Evolutionary conservation across 2,329 filamentous ascomycete genomes (phyloP), one percentile per base, ranked within the genome.

Genomic region (Diplodia scrobiculata): DNA sequence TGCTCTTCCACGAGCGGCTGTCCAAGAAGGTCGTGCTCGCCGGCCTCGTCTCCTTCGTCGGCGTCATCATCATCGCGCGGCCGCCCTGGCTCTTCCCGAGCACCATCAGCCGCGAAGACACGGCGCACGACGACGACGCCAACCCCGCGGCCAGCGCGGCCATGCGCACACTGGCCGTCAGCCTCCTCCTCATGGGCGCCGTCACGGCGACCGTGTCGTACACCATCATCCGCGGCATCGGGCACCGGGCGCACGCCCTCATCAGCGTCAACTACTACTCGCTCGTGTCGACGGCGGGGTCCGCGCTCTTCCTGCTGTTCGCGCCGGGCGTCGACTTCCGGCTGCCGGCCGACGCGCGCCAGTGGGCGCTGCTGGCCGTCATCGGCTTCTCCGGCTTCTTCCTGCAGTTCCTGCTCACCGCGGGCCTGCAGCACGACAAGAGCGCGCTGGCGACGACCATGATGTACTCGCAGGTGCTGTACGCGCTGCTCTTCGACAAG

Each of bases 231-330:
- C 85, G 91, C 10, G 86, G 89, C 73, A 93, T 96, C 68, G 92
- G 92, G 5, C 86, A 86, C 70, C 84, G 90, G 32, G 89, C 90
- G 0, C 91, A 96, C 72, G 86, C 91, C 0, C 81, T 96, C 25
- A 87, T 96, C 67, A 89, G 86, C 4, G 91, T 96, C 64, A 94
- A 91, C 72, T 94, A 92, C 77, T 96, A 96, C 72, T 86, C 87
- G 2, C 79, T 82, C 2, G 88, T 86, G 75, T 89, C 88, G 68
- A 87, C 86, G 0, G 68, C 91, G 1, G 86, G 94, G 54, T 87
- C 87, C 27, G 74, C 83, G 2, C 67, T 85, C 1, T 84, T 84
- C 17, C 83, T 94, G 53, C 69, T 84, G 3, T 70, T 78, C 3
- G 71, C 87, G 2, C 86, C 86, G 0, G 79, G 79, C 11, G 78